A percentile compares a stretch with the other conserved stretches of the same genome.
Evolutionary conservation across 192 early-diverging fungal genomes (phyloP).

Genomic region (Coemansia sp.): DNA sequence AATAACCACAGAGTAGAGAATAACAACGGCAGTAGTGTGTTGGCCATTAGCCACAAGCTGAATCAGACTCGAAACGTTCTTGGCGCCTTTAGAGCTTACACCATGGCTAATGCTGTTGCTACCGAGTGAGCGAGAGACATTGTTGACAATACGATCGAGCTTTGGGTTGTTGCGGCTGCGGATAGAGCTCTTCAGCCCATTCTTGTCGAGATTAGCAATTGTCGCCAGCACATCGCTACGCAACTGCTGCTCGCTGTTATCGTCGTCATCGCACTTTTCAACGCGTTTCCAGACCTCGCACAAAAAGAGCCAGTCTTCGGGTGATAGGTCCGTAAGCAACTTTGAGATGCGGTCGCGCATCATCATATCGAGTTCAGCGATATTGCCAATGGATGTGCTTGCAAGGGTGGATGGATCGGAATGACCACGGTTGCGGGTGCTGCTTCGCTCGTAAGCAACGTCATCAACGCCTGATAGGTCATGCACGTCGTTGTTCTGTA

Average conservation of each 20-base stretch:
- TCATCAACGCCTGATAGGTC: slow-evolving; percentile 37
- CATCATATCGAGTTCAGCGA: slow-evolving; percentile 14
- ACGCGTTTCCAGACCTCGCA: slow-evolving; percentile 52
- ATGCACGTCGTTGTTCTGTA: slow-evolving; percentile 18
- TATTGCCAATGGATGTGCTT: slow-evolving; percentile 12
- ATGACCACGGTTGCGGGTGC: not conserved
- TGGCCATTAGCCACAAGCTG: slow-evolving; percentile 36
- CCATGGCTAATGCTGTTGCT: too few relatives aligned
- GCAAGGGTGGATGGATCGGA: slow-evolving; percentile 7
- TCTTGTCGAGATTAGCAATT: slow-evolving; percentile 35
- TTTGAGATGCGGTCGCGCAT: slow-evolving; percentile 36
- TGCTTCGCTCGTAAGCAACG: not conserved
- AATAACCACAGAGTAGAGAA: slow-evolving; percentile 50
- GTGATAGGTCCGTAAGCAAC: slow-evolving; percentile 28
- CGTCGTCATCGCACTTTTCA: slow-evolving; percentile 32
- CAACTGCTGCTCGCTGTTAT: slow-evolving; percentile 24
- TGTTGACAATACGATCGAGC: slow-evolving; percentile 47
- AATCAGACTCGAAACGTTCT: slow-evolving; percentile 12
- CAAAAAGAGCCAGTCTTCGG: slow-evolving; percentile 46
- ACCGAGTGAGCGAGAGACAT: slow-evolving; percentile 15
- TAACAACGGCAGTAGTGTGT: slow-evolving; percentile 39
- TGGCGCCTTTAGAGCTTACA: slow-evolving; percentile 3
- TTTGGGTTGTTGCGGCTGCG: slow-evolving; percentile 40
- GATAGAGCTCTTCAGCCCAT: slow-evolving; percentile 44
- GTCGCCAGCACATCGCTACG: slow-evolving; percentile 43